phyloP scores from a whole-genome alignment of 2,329 filamentous ascomycete genomes.

The Aspergillus hiratsukae region DNA sequence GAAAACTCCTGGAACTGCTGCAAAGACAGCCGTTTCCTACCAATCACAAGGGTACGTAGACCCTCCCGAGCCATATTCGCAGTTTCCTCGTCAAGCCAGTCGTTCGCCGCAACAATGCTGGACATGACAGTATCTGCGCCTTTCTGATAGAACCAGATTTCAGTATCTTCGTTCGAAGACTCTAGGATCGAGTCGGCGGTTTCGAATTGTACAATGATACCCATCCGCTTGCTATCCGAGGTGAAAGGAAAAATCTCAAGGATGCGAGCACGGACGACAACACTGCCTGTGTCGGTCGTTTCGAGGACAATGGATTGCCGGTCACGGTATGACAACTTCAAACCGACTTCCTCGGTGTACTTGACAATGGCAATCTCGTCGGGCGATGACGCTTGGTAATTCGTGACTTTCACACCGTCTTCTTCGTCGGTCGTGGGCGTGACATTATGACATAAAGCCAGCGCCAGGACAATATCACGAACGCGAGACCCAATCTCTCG shows the following conservation, averaged over 20 bases:
- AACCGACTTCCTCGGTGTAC: constrained; percentile 89
- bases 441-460: constrained; percentile 95
- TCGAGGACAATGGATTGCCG: constrained; percentile 79
- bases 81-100: constrained; percentile 98
- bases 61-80: constrained; percentile 99
- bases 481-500: constrained; percentile 92
- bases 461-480: constrained; percentile 83
- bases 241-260: constrained; percentile 97
- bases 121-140: constrained; percentile 98
- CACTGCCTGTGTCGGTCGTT: constrained; percentile 66
- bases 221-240: constrained; percentile 97
- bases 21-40: constrained; percentile 76
- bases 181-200: constrained; percentile 51
- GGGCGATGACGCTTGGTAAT: constrained; percentile 93
- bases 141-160: constrained; percentile 99
- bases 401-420: constrained; percentile 69
- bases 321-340: constrained; percentile 80
- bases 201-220: constrained; percentile 85
- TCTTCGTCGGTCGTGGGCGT: constrained; percentile 86
- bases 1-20: constrained; percentile 81
- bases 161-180: constrained; percentile 55
- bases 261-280: constrained; percentile 79
- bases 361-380: constrained; percentile 97
- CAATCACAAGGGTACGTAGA: constrained; percentile 86
- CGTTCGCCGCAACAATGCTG: constrained; percentile 89